Evolutionary conservation across 441 rosid genomes (phyloP), one percentile per base, ranked within the genome.

Genomic region (Adansonia grandidieri): DNA sequence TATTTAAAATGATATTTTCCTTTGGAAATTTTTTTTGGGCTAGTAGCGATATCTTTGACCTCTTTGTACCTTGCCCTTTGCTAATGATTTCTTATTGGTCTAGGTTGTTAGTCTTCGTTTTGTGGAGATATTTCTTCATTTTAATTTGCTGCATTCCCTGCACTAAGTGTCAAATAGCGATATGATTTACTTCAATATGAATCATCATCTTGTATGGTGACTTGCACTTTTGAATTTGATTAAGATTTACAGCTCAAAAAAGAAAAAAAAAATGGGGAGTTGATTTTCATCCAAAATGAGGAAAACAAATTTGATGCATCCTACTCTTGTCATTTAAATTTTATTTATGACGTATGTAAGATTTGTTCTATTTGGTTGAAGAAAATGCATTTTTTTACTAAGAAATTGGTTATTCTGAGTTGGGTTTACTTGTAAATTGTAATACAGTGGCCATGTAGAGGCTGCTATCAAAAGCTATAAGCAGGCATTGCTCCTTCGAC

Each of bases 401-500:
- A 54, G n/a, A 76, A 17, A 57, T 63, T 20, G 40, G 11, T 72
- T 60, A 81, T 56, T 67, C 45, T 28, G 28, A 68, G 13, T 62
- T 64, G 54, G 71, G 11, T 40, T 74, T 47, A 6, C 57, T 24
- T 79, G 66, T 56, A 83, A 51, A 80, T 24, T 79, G 62, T 56
- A 84, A 47, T 81, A 73, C 88, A 97, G 99, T 78, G 98, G 97
- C 51, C 97, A 51, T 85, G 97, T 92, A 81, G 98, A 97, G 84
- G 93, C 97, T 81, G 98, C 99, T 74, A 85, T 95, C 73, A 92
- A 94, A 77, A 97, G 98, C 87, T 97, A 97, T 82, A 90, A 89
- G 80, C 97, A 97, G 86, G 99, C 99, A 63, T 82, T 97, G 82
- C 71, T 77, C 56, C 86, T 94, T 70, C 92, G 99, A 62, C 87